Evolutionary conservation across 257 asterid genomes (phyloP).

Genomic region (Orobanche coerulescens): DNA sequence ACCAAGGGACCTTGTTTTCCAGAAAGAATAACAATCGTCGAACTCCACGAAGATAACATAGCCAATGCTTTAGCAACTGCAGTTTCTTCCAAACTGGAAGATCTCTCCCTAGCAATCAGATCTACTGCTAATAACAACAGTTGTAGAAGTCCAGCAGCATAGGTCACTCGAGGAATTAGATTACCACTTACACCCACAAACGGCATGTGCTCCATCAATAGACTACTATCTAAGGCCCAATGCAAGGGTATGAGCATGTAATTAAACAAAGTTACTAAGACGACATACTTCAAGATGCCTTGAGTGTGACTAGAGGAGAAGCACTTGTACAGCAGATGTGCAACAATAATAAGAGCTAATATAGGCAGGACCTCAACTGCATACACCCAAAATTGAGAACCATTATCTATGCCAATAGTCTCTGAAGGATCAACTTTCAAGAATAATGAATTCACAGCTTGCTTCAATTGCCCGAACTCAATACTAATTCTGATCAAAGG

Average conservation of each 20-base stretch:
- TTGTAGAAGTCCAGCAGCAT: slow-evolving; percentile 68
- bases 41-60: slow-evolving; percentile 70
- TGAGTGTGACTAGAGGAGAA: slow-evolving; percentile 29
- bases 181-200: slow-evolving; percentile 33
- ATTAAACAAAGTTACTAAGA: slow-evolving; percentile 42
- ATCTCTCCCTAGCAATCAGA: slow-evolving; percentile 28
- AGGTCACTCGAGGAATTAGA: slow-evolving; percentile 64
- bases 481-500: slow-evolving; percentile 73
- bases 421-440: slow-evolving; percentile 51
- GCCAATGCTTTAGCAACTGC: slow-evolving; percentile 45
- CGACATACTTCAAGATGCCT: slow-evolving; percentile 55
- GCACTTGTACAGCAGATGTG: slow-evolving; percentile 50
- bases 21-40: slow-evolving; percentile 64
- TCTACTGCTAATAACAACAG: slow-evolving; percentile 36
- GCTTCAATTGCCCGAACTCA: slow-evolving; percentile 58
- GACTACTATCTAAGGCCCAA: slow-evolving; percentile 55
- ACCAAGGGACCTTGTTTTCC: slow-evolving; percentile 90
- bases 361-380: slow-evolving; percentile 51
- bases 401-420: slow-evolving; percentile 37
- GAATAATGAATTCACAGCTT: slow-evolving; percentile 55
- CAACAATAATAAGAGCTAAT: slow-evolving; percentile 50
- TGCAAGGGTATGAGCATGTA: slow-evolving; percentile 49
- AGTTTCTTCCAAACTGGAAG: slow-evolving; percentile 33
- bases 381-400: slow-evolving; percentile 46
- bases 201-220: slow-evolving; percentile 28